Evolutionary conservation across 495 filamentous ascomycete species (phyloP), one percentile per base, ranked within the genome.

Genomic region (Immersiella caudata): DNA sequence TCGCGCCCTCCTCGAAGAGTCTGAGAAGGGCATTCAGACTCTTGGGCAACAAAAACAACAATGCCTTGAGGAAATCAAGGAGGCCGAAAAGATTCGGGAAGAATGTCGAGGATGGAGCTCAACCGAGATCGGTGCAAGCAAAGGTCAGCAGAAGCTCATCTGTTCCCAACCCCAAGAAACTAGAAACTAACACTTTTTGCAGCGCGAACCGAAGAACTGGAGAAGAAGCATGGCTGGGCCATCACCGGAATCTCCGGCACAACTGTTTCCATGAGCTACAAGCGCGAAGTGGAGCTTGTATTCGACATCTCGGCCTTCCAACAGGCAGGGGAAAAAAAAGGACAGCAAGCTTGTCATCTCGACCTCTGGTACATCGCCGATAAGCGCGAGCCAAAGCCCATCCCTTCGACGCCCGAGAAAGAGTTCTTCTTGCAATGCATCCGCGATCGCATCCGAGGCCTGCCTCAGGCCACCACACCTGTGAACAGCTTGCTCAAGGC

Each of bases 41-140:
- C 80, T 88, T 18, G 75, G 83, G 5, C 86, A 88, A 71, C 84
- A 85, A 68, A 94, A 93, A 72, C 80, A 89, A 64, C 83, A 88
- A 70, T 93, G 81, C 71, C 67, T 86, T 21, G 83, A 85, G 5
- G 91, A 93, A 35, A 97, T 97, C 64, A 83, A 86, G 62, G 89
- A 93, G 70, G 93, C 94, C 0, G 93, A 97, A 72, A 89, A 88
- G 64, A 81, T 96, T 40, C 87, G 90, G 68, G 92, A 96, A 75
- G 89, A 95, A 71, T 97, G 90, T 75, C 86, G 93, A 20, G 93
- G 95, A 22, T 97, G 93, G 91, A 95, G 88, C 67, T 84, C 88
- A 29, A 85, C 81, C 20, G 95, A 98, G 74, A 89, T 98, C 63
- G 82, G 78, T 61, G 82, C 82, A 25, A 80, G 94, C 8, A 92